Evolutionary conservation across 495 filamentous ascomycete genomes (phyloP), one percentile per base, ranked within the genome.

Genomic region (Daldinia concentrica): DNA sequence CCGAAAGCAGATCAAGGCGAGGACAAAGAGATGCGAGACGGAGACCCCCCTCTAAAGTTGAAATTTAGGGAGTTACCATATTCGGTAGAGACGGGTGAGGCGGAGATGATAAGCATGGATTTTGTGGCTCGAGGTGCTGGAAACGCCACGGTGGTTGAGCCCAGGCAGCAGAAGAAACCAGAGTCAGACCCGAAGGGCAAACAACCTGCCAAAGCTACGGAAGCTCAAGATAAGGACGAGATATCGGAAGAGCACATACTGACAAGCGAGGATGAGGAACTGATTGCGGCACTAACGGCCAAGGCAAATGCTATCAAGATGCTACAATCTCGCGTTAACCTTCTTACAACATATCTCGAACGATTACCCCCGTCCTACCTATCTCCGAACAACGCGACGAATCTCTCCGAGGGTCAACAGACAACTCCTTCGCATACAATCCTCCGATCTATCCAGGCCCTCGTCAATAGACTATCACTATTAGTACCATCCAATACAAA

Each of bases 81-180:
- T 77, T 88, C 89, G 0, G 89, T 98, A 17, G 95, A 99, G 78
- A 98, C 93, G 0, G 92, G 92, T 15, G 93, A 98, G 79, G 92
- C 95, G 7, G 96, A 99, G 82, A 98, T 98, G 94, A 98, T 99
- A 72, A 89, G 90, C 41, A 90, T 99, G 72, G 92, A 98, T 73
- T 95, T 92, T 65, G 91, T 99, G 30, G 94, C 94, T 1, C 87
- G 90, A 54, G 91, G 90, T 26, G 92, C 90, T 27, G 91, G 90
- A 1, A 94, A 92, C 73, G 95, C 95, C 15, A 87, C 89, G 14
- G 87, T 88, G 9, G 82, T 87, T 2, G 82, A 87, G 41, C 66
- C 72, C 2, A 73, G 69, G 63, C 75, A 78, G 54, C 72, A 79
- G 50, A 82, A 80, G 58, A 82, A 84, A 71, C 59, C 61, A 7